Evolutionary conservation across 495 filamentous ascomycete species (phyloP).

Genomic region (Penicillium fimorum): DNA sequence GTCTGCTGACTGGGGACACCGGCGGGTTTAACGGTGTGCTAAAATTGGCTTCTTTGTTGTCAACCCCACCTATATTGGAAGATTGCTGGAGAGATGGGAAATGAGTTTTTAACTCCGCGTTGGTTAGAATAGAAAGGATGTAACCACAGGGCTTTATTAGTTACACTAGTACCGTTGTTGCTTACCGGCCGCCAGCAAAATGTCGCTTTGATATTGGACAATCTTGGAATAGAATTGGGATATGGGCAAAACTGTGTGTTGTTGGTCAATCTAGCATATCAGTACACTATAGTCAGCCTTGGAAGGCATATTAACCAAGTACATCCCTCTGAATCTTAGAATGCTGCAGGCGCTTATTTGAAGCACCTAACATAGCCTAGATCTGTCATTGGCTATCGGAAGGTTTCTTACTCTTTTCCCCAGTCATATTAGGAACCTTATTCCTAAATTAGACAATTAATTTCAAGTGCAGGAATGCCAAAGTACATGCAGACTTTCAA

Average conservation of each 20-base stretch:
- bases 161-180: conserved; percentile 15
- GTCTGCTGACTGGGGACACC: conserved; percentile 2
- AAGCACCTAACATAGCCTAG: neutral
- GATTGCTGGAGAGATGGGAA: conserved; percentile 3
- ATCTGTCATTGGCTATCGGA: conserved; percentile 7
- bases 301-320: neutral
- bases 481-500: neutral
- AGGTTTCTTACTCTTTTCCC: neutral
- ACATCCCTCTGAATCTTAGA: neutral
- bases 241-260: neutral
- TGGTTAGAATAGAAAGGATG: conserved; percentile 2
- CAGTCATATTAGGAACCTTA: neutral
- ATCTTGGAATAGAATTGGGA: neutral
- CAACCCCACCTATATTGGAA: neutral
- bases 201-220: conserved; percentile 2
- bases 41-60: conserved; percentile 25
- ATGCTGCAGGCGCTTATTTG: conserved; percentile 4
- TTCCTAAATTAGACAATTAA: neutral
- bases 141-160: conserved; percentile 12
- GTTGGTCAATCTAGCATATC: neutral
- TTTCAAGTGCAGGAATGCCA: neutral
- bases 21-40: conserved; percentile 7
- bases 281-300: neutral
- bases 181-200: conserved; percentile 14
- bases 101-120: neutral